Evolutionary conservation across 495 filamentous ascomycete species (phyloP).

Genomic region (Penicillium dipodomyicola): DNA sequence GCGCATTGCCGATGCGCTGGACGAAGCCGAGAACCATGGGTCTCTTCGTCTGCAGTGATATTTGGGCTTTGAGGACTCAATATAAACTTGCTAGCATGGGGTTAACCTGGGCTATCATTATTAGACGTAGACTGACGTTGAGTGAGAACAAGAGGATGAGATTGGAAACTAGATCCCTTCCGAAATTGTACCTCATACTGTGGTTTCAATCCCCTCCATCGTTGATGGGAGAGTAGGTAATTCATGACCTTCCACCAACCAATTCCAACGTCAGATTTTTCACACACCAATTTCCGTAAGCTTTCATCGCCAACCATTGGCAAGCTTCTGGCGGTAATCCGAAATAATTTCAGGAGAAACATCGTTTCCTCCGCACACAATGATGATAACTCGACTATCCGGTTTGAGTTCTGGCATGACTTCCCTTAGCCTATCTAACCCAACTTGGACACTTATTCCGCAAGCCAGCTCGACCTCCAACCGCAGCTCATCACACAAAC

Average conservation of each 20-base stretch:
- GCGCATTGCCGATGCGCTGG: slow-evolving; percentile 31
- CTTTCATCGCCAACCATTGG: slow-evolving; percentile 31
- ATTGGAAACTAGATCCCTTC: too few species aligned
- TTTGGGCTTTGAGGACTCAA: not conserved
- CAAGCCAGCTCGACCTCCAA: slow-evolving; percentile 81
- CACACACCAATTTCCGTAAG: not conserved
- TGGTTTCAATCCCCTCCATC: too few species aligned
- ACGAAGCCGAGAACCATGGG: slow-evolving; percentile 30
- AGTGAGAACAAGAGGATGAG: not conserved
- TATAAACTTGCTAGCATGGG: not conserved
- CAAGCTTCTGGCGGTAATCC: slow-evolving; percentile 52
- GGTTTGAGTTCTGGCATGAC: slow-evolving; percentile 52
- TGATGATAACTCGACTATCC: slow-evolving; percentile 70
- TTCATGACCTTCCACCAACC: too few species aligned
- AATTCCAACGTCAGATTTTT: too few species aligned
- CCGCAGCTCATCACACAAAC: slow-evolving; percentile 72
- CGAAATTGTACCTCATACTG: too few species aligned
- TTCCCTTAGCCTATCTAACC: slow-evolving; percentile 47
- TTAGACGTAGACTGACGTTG: not conserved
- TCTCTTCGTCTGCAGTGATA: slow-evolving; percentile 28
- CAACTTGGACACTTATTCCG: slow-evolving; percentile 66
- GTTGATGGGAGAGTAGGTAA: too few species aligned
- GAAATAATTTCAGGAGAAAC: slow-evolving; percentile 64
- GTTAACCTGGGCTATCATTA: not conserved
- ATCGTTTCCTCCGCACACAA: slow-evolving; percentile 81